Evolutionary conservation across 805 yeast genomes (phyloP).

Genomic region (Wickerhamomyces strasburgensis): DNA sequence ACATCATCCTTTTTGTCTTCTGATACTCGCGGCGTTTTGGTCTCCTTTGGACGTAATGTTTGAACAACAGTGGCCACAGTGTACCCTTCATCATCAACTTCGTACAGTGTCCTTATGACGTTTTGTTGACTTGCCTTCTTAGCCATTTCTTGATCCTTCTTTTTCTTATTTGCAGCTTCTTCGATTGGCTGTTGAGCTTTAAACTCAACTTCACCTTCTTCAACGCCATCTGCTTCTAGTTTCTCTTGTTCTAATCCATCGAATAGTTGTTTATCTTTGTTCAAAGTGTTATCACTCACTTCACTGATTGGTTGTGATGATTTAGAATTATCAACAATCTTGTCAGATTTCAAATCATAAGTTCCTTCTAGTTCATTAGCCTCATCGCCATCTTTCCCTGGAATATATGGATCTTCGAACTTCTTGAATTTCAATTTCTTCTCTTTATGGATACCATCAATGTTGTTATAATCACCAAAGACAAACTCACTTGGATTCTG

Average conservation of each 20-base stretch:
- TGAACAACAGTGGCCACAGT: constrained; percentile 25
- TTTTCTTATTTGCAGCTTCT: constrained; percentile 17
- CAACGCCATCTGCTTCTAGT: constrained; percentile 23
- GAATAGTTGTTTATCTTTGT: constrained; percentile 22
- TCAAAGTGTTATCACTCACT: constrained; percentile 10
- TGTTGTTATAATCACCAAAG: constrained; percentile 17
- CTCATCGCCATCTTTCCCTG: constrained; percentile 8
- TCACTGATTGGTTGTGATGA: constrained; percentile 2
- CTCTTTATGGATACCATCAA: constrained; percentile 14
- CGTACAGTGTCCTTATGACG: constrained; percentile 24
- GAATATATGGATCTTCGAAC: constrained; percentile 8
- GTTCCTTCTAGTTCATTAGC: constrained; percentile 17
- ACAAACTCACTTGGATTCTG: constrained; percentile 14
- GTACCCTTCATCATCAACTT: constrained; percentile 23
- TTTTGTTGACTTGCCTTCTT: constrained; percentile 13
- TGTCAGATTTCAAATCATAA: constrained; percentile 23
- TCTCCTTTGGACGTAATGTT: constrained; percentile 25
- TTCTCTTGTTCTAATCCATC: constrained; percentile 21
- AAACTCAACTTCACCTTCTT: constrained; percentile 26
- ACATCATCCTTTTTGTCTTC: constrained; percentile 33
- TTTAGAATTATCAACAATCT: constrained; percentile 15
- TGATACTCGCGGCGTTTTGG: constrained; percentile 29
- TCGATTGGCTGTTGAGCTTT: constrained; percentile 21
- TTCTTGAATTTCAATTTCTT: constrained; percentile 22
- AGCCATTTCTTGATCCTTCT: constrained; percentile 13